Conservation (phyloP, 768 basidiomycete species). For the Paxillus rubicundulus region DNA sequence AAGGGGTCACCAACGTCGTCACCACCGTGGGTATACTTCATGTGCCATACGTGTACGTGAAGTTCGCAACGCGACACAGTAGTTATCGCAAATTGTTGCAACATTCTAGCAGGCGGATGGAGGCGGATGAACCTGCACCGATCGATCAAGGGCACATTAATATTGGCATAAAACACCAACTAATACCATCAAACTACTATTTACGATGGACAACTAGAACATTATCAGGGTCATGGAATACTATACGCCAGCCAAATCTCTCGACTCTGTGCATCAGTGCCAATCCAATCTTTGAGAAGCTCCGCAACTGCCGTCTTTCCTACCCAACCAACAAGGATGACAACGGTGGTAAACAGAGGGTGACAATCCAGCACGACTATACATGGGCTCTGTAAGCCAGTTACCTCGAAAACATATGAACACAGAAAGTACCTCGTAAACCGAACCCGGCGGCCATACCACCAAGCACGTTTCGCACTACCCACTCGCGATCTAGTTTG, state of each 20-base stretch:
- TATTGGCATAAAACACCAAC: too few species aligned
- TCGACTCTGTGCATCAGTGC: conserved; percentile 51
- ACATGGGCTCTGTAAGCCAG: conserved; percentile 1
- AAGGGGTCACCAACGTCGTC: too few species aligned
- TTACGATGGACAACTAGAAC: not conserved
- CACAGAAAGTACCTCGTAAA: conserved; percentile 55
- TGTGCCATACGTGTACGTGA: too few species aligned
- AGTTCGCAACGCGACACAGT: too few species aligned
- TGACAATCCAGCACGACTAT: conserved; percentile 81
- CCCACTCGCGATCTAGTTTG: conserved; percentile 77
- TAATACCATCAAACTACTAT: too few species aligned
- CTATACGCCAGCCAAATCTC: conserved; percentile 82
- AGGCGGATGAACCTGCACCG: too few species aligned
- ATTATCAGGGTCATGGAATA: conserved; percentile 49
- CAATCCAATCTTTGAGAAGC: conserved; percentile 67
- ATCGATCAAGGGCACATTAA: too few species aligned
- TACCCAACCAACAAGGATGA: conserved; percentile 72
- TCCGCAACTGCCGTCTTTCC: conserved; percentile 63
- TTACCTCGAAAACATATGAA: not conserved
- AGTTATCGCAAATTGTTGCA: too few species aligned
- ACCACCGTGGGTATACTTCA: too few species aligned
- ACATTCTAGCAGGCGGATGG: too few species aligned
- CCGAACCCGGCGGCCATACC: conserved; percentile 89
- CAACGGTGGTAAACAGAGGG: conserved; percentile 69
- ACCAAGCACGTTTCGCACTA: conserved; percentile 78